Conservation (phyloP, 208 protist genomes). For the Spongospora subterranea region DNA sequence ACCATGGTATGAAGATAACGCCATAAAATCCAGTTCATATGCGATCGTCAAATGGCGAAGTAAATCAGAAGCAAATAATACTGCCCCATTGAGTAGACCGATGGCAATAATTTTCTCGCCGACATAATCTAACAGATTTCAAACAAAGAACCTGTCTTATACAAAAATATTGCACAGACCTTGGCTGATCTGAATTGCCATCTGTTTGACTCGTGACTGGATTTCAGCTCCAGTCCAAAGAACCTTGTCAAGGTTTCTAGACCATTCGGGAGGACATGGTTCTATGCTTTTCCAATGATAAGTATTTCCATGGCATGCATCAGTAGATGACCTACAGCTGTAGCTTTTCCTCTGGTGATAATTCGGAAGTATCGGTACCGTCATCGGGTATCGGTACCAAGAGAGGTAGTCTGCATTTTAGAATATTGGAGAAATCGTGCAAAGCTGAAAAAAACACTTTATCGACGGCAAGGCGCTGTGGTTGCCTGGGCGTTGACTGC, state of each 20-base stretch:
- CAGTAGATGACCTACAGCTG: not conserved
- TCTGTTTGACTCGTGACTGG: not conserved
- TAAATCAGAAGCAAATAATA: slow-evolving; percentile 17
- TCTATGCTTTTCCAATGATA: not conserved
- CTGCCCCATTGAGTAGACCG: slow-evolving; percentile 23
- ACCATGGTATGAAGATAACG: slow-evolving; percentile 51
- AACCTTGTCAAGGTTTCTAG: not conserved
- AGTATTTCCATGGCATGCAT: not conserved
- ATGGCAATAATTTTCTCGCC: slow-evolving; percentile 40
- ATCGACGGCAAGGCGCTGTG: slow-evolving; percentile 37
- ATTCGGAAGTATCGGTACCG: not conserved
- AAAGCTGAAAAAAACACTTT: slow-evolving; percentile 6
- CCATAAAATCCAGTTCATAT: slow-evolving; percentile 48
- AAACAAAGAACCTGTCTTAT: not conserved
- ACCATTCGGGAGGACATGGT: not conserved
- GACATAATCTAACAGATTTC: slow-evolving; percentile 1
- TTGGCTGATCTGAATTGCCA: slow-evolving; percentile 23
- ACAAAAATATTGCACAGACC: not conserved
- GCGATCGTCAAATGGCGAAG: slow-evolving; percentile 6
- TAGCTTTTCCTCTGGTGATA: slow-evolving; percentile 31
- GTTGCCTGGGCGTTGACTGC: no score
- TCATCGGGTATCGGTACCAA: not conserved
- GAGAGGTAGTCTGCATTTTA: not conserved
- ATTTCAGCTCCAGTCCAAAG: slow-evolving; percentile 39
- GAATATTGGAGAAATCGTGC: slow-evolving; percentile 50